Base-by-base conservation (phyloP, 2,329 filamentous ascomycete genomes). In the Penicillium oxalicum region DNA sequence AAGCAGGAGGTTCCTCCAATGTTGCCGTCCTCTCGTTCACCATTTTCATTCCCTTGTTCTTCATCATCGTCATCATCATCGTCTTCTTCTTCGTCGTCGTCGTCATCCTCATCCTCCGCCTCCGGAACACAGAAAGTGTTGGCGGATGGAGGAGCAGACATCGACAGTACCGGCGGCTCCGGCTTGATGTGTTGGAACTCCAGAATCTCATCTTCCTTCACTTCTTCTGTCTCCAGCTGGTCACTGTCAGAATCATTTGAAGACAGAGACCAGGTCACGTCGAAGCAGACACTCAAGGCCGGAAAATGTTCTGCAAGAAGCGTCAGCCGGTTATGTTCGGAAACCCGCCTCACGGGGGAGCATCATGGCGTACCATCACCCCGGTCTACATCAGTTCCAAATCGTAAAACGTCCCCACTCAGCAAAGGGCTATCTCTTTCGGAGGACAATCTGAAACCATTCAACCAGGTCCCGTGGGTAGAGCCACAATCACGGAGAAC, bases 381-480 rank as follows among this genome's bases (percentile, higher is more conserved):
- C 58, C 77, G 73, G 50, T 68, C 70, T 25, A 81, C 75, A 50
- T 75, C 68, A 33, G 70, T 66, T 13, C 78, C 78, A 59, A 80
- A 77, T 4, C 60, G 65, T 27, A 73, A 37, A 2, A 65, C 48
- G 54, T 72, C 69, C 12, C 62, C 66, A 42, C 53, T 63, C 1
- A 63, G 62, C 26, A 81, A 51, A 2, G 64, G 50, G 43, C 71
- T 69, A 13, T 70, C 65, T 45, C 69, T 55, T 3, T 63, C 65
- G 9, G 71, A 44, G 4, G 58, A 48, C 26, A 81, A 60, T 35
- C 68, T 71, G 35, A 54, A 57, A 33, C 72, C 70, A 56, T 83
- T 80, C 42, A 84, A 53, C 49, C 66, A 74, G 13, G 81, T 84
- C 28, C 82, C 82, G 61, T 85, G 82, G 74, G 82, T 82, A 7